phyloP scores from a whole-genome alignment of 345 rosid species.

The Cardamine occulta region DNA sequence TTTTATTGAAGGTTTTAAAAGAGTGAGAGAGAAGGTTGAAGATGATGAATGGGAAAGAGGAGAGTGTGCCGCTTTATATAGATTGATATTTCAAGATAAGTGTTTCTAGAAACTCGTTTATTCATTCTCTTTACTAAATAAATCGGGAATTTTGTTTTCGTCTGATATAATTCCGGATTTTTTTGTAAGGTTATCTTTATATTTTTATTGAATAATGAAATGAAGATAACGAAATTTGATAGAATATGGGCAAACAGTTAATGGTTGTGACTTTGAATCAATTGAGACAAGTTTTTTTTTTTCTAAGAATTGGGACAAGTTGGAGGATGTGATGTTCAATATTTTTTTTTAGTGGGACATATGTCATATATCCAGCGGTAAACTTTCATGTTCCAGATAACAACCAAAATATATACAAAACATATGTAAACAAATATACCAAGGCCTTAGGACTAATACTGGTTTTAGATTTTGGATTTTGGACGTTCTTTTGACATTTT shows the following conservation, averaged over 20 bases:
- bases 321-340: slow-evolving; percentile 10
- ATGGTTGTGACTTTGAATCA: slow-evolving; percentile 28
- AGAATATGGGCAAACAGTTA: slow-evolving; percentile 5
- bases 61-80: slow-evolving; percentile 37
- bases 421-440: no score
- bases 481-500: not conserved
- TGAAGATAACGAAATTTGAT: slow-evolving; percentile 21
- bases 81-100: slow-evolving; percentile 33
- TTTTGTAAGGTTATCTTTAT: not conserved
- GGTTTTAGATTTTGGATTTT: not conserved
- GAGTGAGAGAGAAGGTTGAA: slow-evolving; percentile 34
- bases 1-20: not conserved
- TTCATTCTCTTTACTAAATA: no score
- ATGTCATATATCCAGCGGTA: not conserved
- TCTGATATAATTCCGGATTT: no score
- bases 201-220: not conserved
- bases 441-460: not conserved
- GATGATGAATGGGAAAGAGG: slow-evolving; percentile 18
- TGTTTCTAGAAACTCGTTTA: slow-evolving; percentile 37
- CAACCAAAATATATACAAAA: no score
- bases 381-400: not conserved
- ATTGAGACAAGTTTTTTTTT: not conserved
- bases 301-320: slow-evolving; percentile 21
- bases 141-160: no score
- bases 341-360: not conserved